Conservation (phyloP, 192 early-diverging fungal genomes). For the Umbelopsis isabellina region DNA sequence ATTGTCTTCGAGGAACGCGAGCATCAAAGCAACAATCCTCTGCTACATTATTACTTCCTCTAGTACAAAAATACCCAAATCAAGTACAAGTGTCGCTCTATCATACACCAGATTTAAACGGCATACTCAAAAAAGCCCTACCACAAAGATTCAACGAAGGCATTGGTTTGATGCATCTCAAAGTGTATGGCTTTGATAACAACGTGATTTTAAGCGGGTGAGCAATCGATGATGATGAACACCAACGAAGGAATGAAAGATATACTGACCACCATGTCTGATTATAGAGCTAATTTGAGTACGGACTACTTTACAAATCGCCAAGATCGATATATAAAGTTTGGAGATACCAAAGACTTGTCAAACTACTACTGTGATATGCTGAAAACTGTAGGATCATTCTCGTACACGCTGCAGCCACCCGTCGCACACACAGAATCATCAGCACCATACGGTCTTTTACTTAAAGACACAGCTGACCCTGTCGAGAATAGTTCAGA, state of each 20-base stretch:
- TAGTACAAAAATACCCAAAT: conserved; percentile 66
- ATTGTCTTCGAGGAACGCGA: conserved; percentile 87
- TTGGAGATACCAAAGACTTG: conserved; percentile 56
- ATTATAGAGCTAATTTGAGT: conserved; percentile 86
- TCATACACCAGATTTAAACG: conserved; percentile 83
- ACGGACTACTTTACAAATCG: conserved; percentile 94
- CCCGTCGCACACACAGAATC: not conserved
- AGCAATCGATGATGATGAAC: conserved; percentile 11
- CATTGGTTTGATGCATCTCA: conserved; percentile 95
- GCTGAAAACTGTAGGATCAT: conserved; percentile 58
- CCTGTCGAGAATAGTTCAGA: conserved; percentile 58
- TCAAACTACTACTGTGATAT: conserved; percentile 75
- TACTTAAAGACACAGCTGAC: conserved; percentile 45
- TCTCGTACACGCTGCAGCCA: conserved; percentile 60
- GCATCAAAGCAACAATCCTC: conserved; percentile 58
- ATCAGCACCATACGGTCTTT: not conserved
- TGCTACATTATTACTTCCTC: conserved; percentile 65
- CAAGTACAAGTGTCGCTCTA: conserved; percentile 78
- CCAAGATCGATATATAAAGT: conserved; percentile 92
- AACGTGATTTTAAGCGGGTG: conserved; percentile 80
- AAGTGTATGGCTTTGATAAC: conserved; percentile 91
- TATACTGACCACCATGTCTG: not conserved
- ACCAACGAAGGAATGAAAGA: not conserved
- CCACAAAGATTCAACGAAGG: conserved; percentile 91
- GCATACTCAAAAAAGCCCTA: conserved; percentile 67